Conservation (phyloP, 2,329 filamentous ascomycete species). For the Cladosporium phlei region DNA sequence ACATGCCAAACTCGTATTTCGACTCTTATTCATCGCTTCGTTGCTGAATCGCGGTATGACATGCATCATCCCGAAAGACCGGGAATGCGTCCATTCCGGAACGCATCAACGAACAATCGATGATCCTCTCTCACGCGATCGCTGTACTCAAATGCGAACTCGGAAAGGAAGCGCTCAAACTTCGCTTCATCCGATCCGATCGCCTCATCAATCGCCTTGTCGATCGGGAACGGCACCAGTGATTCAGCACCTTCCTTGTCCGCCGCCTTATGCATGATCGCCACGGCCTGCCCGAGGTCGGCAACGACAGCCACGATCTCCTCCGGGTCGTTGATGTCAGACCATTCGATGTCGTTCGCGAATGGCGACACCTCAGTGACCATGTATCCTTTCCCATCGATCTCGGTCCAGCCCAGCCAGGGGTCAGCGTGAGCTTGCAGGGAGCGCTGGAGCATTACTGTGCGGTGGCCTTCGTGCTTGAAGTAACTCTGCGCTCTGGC, state of each 20-base stretch:
- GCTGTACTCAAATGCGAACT: slow-evolving; percentile 4
- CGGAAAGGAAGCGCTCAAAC: background rate
- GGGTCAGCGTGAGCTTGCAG: slow-evolving; percentile 6
- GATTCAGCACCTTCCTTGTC: slow-evolving; percentile 4
- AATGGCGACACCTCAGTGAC: slow-evolving; percentile 10
- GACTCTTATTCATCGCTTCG: too few relatives aligned
- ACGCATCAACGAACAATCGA: slow-evolving; percentile 6
- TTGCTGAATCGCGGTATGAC: too few relatives aligned
- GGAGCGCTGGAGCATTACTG: slow-evolving; percentile 7
- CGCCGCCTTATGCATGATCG: slow-evolving; percentile 7
- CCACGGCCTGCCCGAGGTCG: slow-evolving; percentile 4
- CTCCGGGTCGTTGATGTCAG: background rate
- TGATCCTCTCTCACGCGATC: slow-evolving; percentile 4
- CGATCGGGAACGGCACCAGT: background rate
- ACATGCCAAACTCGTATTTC: too few relatives aligned
- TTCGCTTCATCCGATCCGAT: background rate
- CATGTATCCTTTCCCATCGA: slow-evolving; percentile 11
- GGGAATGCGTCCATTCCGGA: slow-evolving; percentile 6
- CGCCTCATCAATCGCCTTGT: background rate
- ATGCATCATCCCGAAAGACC: background rate
- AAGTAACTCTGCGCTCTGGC: slow-evolving; percentile 1
- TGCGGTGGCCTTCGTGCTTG: slow-evolving; percentile 12
- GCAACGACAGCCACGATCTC: background rate
- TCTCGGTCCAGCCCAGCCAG: slow-evolving; percentile 11
- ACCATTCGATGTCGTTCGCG: slow-evolving; percentile 9